Evolutionary conservation across 345 rosid species (phyloP).

Genomic region (Rhizophora mangle): DNA sequence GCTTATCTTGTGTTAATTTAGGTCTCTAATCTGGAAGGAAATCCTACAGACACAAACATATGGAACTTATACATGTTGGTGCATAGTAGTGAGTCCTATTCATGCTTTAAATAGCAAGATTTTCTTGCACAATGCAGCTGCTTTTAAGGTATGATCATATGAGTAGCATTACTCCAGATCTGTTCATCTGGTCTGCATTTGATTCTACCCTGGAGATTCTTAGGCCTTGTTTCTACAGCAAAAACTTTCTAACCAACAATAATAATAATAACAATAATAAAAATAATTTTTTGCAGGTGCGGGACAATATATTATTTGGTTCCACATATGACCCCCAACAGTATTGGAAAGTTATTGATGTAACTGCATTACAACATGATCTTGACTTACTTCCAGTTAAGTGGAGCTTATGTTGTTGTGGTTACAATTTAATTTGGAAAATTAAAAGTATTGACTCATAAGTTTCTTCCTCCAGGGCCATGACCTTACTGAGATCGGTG

Average conservation of each 20-base stretch:
- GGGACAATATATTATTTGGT: slow-evolving; percentile 91
- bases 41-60: too few relatives aligned
- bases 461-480: slow-evolving; percentile 65
- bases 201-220: not conserved
- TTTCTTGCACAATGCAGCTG: too few relatives aligned
- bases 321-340: slow-evolving; percentile 61
- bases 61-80: too few relatives aligned
- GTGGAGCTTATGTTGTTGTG: slow-evolving; percentile 10
- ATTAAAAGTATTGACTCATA: not conserved
- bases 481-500: slow-evolving; percentile 38
- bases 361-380: slow-evolving; percentile 82
- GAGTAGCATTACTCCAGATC: too few relatives aligned
- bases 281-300: slow-evolving; percentile 47
- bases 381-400: slow-evolving; percentile 76
- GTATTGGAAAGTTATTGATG: slow-evolving; percentile 77
- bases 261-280: not conserved
- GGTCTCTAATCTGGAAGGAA: not conserved
- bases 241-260: not conserved
- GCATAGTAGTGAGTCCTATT: too few relatives aligned
- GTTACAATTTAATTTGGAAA: not conserved
- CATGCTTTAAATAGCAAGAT: too few relatives aligned
- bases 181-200: not conserved
- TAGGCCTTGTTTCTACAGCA: not conserved
- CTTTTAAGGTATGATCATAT: too few relatives aligned
- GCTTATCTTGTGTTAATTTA: not conserved